phyloP scores from a whole-genome alignment of 495 filamentous ascomycete genomes.

The Achaetomiella virescens region DNA sequence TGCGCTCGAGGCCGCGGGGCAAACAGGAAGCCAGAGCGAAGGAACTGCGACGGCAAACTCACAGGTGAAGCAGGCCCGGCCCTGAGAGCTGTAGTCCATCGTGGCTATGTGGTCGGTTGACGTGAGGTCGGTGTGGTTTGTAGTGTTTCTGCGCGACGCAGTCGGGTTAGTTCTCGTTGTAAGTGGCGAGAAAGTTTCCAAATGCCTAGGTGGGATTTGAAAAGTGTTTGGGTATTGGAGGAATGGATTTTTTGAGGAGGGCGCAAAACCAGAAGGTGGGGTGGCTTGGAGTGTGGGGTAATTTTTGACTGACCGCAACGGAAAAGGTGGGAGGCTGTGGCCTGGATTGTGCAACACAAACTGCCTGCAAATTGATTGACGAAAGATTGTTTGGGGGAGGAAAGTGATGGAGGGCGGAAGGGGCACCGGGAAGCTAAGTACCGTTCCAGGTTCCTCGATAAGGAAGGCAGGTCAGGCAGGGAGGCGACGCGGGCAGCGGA shows the following conservation, averaged over 20 bases:
- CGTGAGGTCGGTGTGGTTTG: slow-evolving; percentile 1
- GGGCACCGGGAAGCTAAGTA: slow-evolving; percentile 22
- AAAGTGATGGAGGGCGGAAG: slow-evolving; percentile 9
- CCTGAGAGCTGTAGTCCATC: slow-evolving; percentile 37
- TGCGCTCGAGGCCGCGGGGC: slow-evolving; percentile 16
- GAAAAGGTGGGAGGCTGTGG: background rate
- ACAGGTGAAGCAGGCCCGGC: slow-evolving; percentile 46
- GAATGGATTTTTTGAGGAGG: slow-evolving; percentile 11
- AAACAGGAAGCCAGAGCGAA: slow-evolving; percentile 21
- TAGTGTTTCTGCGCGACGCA: slow-evolving; percentile 15
- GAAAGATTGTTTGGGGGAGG: slow-evolving; percentile 11
- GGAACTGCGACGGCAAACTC: slow-evolving; percentile 28
- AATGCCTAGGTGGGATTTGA: slow-evolving; percentile 9
- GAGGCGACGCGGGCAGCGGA: slow-evolving; percentile 6
- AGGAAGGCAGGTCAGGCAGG: slow-evolving; percentile 8
- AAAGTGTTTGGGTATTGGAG: slow-evolving; percentile 21
- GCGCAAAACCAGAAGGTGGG: slow-evolving; percentile 24
- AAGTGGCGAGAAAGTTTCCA: slow-evolving; percentile 18
- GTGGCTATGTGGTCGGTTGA: slow-evolving; percentile 13
- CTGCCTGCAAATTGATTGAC: background rate
- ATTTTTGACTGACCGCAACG: slow-evolving; percentile 9
- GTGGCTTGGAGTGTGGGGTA: slow-evolving; percentile 20
- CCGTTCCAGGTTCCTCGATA: slow-evolving; percentile 5
- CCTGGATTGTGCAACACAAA: slow-evolving; percentile 11
- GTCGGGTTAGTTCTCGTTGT: slow-evolving; percentile 16